Evolutionary conservation across 176 grass and related monocot species (phyloP).

Genomic region (Musa schizocarpa): DNA sequence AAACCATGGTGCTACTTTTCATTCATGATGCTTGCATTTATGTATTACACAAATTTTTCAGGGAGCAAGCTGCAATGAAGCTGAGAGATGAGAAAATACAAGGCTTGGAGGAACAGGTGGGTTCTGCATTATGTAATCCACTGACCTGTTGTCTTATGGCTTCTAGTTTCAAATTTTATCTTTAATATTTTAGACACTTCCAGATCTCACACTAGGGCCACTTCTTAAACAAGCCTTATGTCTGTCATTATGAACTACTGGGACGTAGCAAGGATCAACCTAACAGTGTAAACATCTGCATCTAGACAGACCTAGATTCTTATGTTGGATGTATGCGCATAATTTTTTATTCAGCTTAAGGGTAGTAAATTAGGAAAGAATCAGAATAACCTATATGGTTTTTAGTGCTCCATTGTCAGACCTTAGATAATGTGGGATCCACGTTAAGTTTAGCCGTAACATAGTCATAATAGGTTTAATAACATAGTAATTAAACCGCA

Average conservation of each 20-base stretch:
- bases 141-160: background rate
- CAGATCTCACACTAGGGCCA: background rate
- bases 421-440: background rate
- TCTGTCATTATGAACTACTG: no score
- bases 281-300: no score
- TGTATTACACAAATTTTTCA: conserved; percentile 24
- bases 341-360: background rate
- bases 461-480: background rate
- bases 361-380: background rate
- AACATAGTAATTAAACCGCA: background rate
- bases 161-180: background rate
- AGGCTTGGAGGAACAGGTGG: conserved; percentile 74
- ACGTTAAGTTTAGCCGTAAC: background rate
- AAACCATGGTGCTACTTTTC: background rate
- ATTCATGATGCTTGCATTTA: conserved; percentile 2
- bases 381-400: background rate
- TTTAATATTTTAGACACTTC: background rate
- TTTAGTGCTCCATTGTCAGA: background rate
- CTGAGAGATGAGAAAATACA: conserved; percentile 62
- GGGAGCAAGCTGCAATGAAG: conserved; percentile 52
- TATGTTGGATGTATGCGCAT: no score
- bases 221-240: background rate
- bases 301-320: no score
- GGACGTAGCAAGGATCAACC: no score
- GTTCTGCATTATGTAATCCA: conserved; percentile 14